A percentile compares a stretch with the other conserved stretches of the same genome.
phyloP scores from a whole-genome alignment of 768 basidiomycete species.

The Psilocybe subaeruginosa region DNA sequence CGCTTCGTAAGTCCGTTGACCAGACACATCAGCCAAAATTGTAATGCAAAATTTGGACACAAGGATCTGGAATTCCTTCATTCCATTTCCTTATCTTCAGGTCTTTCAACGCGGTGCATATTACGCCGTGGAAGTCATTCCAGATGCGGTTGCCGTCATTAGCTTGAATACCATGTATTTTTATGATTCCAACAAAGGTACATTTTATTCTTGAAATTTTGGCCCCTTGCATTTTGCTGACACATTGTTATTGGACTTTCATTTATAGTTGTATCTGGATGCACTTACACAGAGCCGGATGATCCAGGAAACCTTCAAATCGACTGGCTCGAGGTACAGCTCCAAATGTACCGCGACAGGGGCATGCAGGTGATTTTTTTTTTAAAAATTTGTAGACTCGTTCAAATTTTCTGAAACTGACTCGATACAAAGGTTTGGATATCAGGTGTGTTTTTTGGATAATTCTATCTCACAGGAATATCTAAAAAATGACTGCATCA shows the following conservation, averaged over 20 bases:
- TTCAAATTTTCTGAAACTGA: conserved; percentile 11
- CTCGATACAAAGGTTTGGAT: conserved; percentile 27
- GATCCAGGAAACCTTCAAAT: conserved; percentile 91
- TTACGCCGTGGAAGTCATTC: conserved; percentile 79
- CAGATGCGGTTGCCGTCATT: conserved; percentile 74
- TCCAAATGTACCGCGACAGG: conserved; percentile 64
- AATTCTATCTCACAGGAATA: conserved; percentile 44
- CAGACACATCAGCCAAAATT: neutral
- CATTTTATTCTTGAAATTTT: conserved; percentile 15
- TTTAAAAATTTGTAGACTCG: neutral
- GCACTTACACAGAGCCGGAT: conserved; percentile 56
- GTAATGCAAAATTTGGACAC: neutral
- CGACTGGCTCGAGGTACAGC: conserved; percentile 90
- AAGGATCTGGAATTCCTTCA: conserved; percentile 81
- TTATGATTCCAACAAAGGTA: conserved; percentile 88
- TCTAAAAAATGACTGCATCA: conserved; percentile 21
- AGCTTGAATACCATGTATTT: conserved; percentile 91
- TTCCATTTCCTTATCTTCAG: conserved; percentile 78
- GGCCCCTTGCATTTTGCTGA: neutral
- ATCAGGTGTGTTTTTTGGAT: conserved; percentile 31
- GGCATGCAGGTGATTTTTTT: conserved; percentile 66
- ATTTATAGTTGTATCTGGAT: conserved; percentile 73
- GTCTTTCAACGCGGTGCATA: conserved; percentile 91
- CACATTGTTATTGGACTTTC: conserved; percentile 5
- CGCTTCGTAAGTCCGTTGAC: conserved; percentile 52